Evolutionary conservation across 768 basidiomycete genomes (phyloP), one percentile per base, ranked within the genome.

Genomic region (Xerocomus brunneocitrinus): DNA sequence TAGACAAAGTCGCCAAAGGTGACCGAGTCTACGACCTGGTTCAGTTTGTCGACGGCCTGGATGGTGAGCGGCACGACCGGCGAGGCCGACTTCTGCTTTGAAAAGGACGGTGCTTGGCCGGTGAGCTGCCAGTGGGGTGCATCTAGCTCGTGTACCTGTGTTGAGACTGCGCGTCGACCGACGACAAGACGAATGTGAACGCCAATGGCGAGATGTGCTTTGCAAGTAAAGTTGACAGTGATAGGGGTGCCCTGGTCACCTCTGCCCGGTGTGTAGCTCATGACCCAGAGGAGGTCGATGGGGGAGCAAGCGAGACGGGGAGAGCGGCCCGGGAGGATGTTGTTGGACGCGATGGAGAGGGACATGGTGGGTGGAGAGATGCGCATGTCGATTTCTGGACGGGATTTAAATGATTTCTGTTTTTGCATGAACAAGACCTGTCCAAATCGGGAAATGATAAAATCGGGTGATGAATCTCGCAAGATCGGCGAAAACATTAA

Each of bases 141-240:
- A n/a, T 74, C 72, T 0, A 85, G 62, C 59, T 80, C 77, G 41
- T 75, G 74, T 28, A 92, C 85, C 12, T 77, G 77, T 0, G 91
- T 92, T 32, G 75, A 74, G 25, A 92, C 77, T 3, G 89, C 80
- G 57, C 79, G 82, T 54, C 75, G 68, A 30, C 85, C 90, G 58
- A 93, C 75, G 60, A 91, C 82, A 58, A 93, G 81, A 48, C 91
- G 82, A 24, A 91, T 79, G 54, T 78, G 83, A 35, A 87, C 76
- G 1, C 58, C 68, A 3, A 61, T 1, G 3, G 58, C 58, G 0
- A 62, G 49, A 12, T 64, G 64, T 3, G 58, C 49, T 30, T 59
- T 64, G 51, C 69, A 69, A 6, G 76, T 68, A 50, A 81, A 79
- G 9, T 77, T 73, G 58, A 87, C 82, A 34, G 80, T 75, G 63